Evolutionary conservation across 148 eudicot genomes (phyloP).

Genomic region (Camellia lanceoleosa): DNA sequence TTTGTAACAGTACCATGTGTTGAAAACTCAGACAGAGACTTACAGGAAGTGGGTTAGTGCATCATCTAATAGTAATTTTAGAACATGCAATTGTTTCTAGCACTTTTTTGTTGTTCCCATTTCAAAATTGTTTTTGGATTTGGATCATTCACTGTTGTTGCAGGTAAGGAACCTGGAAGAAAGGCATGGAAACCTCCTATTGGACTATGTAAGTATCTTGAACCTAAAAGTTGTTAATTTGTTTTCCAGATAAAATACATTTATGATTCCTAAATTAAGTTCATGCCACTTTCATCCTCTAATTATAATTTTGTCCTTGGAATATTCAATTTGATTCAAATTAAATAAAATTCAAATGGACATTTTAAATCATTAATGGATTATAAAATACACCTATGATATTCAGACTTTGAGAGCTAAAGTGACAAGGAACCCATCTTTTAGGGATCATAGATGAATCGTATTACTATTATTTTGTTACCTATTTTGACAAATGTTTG

Average conservation of each 20-base stretch:
- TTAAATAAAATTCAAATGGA: too few relatives aligned
- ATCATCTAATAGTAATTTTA: not conserved
- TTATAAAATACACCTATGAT: too few relatives aligned
- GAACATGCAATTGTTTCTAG: not conserved
- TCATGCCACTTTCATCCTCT: too few relatives aligned
- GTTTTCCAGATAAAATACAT: not conserved
- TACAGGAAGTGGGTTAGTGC: conserved; percentile 57
- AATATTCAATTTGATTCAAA: too few relatives aligned
- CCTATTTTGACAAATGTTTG: too few relatives aligned
- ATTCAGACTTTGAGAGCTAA: too few relatives aligned
- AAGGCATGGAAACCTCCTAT: conserved; percentile 37
- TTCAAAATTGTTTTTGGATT: not conserved
- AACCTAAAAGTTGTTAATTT: not conserved
- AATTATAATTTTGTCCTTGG: too few relatives aligned
- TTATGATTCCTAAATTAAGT: too few relatives aligned
- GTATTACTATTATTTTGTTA: too few relatives aligned
- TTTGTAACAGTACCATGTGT: conserved; percentile 47
- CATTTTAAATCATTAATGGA: too few relatives aligned
- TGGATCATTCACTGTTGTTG: not conserved
- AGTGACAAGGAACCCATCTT: too few relatives aligned
- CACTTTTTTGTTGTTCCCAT: not conserved
- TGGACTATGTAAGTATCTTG: conserved; percentile 45
- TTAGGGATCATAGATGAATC: too few relatives aligned
- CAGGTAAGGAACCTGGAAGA: conserved; percentile 57
- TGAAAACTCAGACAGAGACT: conserved; percentile 53